Base-by-base conservation (phyloP, 202 grass and related monocot species). In the Zizania palustris region DNA sequence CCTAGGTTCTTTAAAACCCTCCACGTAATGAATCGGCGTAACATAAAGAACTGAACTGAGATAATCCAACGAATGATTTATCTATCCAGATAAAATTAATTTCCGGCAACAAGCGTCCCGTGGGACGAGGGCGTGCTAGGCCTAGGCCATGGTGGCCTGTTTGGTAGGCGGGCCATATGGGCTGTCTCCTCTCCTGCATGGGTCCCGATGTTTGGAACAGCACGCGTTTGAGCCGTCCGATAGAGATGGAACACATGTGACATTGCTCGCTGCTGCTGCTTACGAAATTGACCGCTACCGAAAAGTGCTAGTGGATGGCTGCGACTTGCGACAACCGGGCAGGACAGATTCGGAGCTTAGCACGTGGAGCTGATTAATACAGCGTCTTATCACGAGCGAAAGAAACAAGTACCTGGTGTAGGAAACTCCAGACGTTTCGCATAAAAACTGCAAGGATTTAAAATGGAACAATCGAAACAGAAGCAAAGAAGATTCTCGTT, bases 301-400 rank as follows among this genome's bases (percentile, higher is more conserved):
- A 15, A 15, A 7, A 6, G 11, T 16, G 44, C 1, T 44, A 44
- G 7, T 1, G 3, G 3, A 12, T 12, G 49, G 49, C 15, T n/a
- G 5, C 49, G 49, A 51, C 14, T 10, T 54, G 46, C 61, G 62
- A 42, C 65, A 83, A 49, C 48, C 5, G 53, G 53, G 67, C 33
- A 60, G 28, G 54, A 68, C 51, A 55, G 63, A n/a, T 9, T 7
- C 57, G 4, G 42, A 10, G 3, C 28, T 38, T 49, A 22, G 22
- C 14, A 20, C 73, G 5, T 15, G 16, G n/a, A 15, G 19, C 6
- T 8, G 16, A 80, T 58, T 44, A 22, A 7, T 38, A 36, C 41
- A 12, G 11, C 63, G n/a, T 43, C 38, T 43, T 20, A 12, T 45
- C 14, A 67, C 19, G 63, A 11, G n/a, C n/a, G 5, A 20, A 43